These are phyloP conservation scores for Tolypocladium cylindrosporum DNA, from an alignment of 2,329 filamentous ascomycete species.

Conservation along the genomic window DNA sequence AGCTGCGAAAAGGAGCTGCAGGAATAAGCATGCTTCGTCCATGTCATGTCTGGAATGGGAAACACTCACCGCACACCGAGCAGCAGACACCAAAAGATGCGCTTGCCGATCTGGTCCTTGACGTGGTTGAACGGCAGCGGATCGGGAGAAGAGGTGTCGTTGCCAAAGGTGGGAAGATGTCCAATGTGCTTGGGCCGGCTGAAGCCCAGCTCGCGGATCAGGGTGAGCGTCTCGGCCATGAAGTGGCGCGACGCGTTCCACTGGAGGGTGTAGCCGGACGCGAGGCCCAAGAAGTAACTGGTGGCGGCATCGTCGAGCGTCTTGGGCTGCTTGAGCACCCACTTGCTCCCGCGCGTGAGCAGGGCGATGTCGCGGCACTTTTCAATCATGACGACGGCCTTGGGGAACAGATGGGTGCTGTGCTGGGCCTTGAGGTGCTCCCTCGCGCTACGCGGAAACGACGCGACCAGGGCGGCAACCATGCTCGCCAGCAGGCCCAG, in stretches of 20 bases:
- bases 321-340: slow-evolving; percentile 35
- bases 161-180: slow-evolving; percentile 28
- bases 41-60: not conserved
- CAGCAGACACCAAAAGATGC: slow-evolving; percentile 78
- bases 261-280: slow-evolving; percentile 57
- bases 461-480: slow-evolving; percentile 63
- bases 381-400: slow-evolving; percentile 59
- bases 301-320: slow-evolving; percentile 52
- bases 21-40: not conserved
- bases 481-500: slow-evolving; percentile 64
- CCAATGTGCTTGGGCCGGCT: slow-evolving; percentile 41
- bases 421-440: slow-evolving; percentile 58
- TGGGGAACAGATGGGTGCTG: slow-evolving; percentile 55
- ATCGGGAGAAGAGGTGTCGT: slow-evolving; percentile 26
- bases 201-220: slow-evolving; percentile 58
- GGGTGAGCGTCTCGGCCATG: slow-evolving; percentile 60
- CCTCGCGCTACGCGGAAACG: slow-evolving; percentile 62
- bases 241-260: slow-evolving; percentile 60
- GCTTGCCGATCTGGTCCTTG: slow-evolving; percentile 62
- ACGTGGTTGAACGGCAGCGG: slow-evolving; percentile 53
- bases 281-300: slow-evolving; percentile 64
- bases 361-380: slow-evolving; percentile 62
- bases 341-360: slow-evolving; percentile 50
- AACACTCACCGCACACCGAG: slow-evolving; percentile 51
- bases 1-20: slow-evolving; percentile 66